Conservation (phyloP, 129 eudicot species). For the Deinandra increscens region DNA sequence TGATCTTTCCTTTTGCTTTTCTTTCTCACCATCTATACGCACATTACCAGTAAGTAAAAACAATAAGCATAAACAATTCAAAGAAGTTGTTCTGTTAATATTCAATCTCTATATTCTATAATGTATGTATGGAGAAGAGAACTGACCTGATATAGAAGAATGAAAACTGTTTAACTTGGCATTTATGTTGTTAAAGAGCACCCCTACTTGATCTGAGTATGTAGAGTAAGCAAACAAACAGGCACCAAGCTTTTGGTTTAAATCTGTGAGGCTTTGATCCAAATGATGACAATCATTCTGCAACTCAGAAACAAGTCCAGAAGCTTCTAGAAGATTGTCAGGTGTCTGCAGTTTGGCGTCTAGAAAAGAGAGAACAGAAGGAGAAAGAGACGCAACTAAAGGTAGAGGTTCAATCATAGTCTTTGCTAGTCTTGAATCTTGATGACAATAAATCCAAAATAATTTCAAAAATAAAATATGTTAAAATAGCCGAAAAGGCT, state of each 20-base stretch:
- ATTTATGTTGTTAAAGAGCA: slow-evolving; percentile 38
- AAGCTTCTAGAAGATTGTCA: slow-evolving; percentile 49
- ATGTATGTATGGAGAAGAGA: not conserved
- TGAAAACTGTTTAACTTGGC: slow-evolving; percentile 45
- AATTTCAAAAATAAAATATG: not conserved
- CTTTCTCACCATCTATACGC: slow-evolving; percentile 40
- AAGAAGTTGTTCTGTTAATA: not conserved
- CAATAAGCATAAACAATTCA: not conserved
- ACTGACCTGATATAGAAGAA: slow-evolving; percentile 32
- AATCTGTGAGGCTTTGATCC: slow-evolving; percentile 53
- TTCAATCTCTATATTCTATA: not conserved
- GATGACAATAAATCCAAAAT: not conserved
- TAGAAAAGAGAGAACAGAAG: slow-evolving; percentile 46
- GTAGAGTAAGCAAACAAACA: slow-evolving; percentile 49
- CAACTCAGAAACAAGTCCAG: slow-evolving; percentile 48
- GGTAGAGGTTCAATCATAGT: slow-evolving; percentile 52
- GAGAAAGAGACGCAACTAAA: slow-evolving; percentile 57
- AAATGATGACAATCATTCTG: slow-evolving; percentile 41
- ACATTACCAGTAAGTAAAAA: not conserved
- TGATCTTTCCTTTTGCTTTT: slow-evolving; percentile 44
- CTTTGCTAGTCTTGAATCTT: slow-evolving; percentile 9
- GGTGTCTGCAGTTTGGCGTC: slow-evolving; percentile 43
- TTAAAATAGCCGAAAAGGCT: not conserved
- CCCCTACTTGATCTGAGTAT: slow-evolving; percentile 43
- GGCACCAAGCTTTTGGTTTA: slow-evolving; percentile 43